Evolutionary conservation across 495 filamentous ascomycete species (phyloP).

Genomic region (Hypoxylon subgilvum): DNA sequence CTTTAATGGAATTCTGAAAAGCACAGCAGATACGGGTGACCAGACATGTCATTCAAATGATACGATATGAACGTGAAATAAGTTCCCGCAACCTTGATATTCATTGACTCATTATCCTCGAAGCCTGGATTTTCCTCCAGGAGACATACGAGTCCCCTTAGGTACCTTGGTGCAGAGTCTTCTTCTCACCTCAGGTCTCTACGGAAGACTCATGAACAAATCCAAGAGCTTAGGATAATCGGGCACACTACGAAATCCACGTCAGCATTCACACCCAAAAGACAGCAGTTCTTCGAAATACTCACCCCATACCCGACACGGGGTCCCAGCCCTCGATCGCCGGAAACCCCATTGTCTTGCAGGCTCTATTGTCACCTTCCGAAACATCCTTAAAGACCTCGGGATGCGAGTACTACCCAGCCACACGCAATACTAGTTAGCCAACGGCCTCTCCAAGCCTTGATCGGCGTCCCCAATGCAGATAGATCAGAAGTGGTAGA

Average conservation of each 20-base stretch:
- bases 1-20: too few species aligned
- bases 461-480: too few species aligned
- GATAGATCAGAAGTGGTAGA: too few species aligned
- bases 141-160: too few species aligned
- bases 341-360: slow-evolving; percentile 61
- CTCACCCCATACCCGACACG: slow-evolving; percentile 63
- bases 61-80: background rate
- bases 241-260: slow-evolving; percentile 32
- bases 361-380: slow-evolving; percentile 63
- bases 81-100: background rate
- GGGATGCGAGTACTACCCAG: slow-evolving; percentile 57
- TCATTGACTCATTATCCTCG: background rate
- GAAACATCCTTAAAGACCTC: slow-evolving; percentile 67
- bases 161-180: background rate
- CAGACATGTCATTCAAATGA: background rate
- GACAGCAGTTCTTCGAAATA: slow-evolving; percentile 13
- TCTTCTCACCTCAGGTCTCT: background rate
- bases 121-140: background rate
- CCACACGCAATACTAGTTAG: background rate
- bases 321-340: slow-evolving; percentile 65
- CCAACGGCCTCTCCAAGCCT: background rate
- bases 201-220: slow-evolving; percentile 44
- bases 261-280: slow-evolving; percentile 16
- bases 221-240: slow-evolving; percentile 46
- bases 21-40: too few species aligned